Evolutionary conservation across 129 eudicot genomes (phyloP).

Genomic region (Arctium minus): DNA sequence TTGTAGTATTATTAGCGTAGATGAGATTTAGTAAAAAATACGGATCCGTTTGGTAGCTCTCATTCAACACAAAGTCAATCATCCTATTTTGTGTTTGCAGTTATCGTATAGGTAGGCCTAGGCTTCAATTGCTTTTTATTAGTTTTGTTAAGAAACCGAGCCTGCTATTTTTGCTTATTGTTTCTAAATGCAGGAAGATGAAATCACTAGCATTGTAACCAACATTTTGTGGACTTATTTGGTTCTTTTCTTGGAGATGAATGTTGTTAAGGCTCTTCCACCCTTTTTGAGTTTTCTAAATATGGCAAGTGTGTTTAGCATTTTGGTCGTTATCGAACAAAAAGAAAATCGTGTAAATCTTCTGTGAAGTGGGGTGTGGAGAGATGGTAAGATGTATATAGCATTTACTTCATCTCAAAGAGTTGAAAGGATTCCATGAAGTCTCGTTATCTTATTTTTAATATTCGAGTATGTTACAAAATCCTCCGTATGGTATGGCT

Average conservation of each 20-base stretch:
- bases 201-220: not conserved
- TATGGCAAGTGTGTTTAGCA: not conserved
- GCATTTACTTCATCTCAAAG: too few species aligned
- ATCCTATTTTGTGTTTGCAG: not conserved
- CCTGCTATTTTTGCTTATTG: not conserved
- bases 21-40: constrained; percentile 9
- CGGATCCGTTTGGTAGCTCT: not conserved
- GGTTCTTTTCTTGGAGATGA: not conserved
- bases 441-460: too few species aligned
- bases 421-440: too few species aligned
- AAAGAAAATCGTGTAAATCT: not conserved
- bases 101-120: not conserved
- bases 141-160: not conserved
- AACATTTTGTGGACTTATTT: not conserved
- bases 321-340: too few species aligned
- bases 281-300: not conserved
- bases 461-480: too few species aligned
- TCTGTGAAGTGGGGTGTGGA: not conserved
- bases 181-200: not conserved
- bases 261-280: not conserved
- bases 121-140: not conserved
- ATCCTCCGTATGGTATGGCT: too few species aligned
- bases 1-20: not conserved
- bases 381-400: too few species aligned
- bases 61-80: not conserved